Evolutionary conservation across 768 basidiomycete genomes (phyloP), one percentile per base, ranked within the genome.

Genomic region (Boletus barrowsii): DNA sequence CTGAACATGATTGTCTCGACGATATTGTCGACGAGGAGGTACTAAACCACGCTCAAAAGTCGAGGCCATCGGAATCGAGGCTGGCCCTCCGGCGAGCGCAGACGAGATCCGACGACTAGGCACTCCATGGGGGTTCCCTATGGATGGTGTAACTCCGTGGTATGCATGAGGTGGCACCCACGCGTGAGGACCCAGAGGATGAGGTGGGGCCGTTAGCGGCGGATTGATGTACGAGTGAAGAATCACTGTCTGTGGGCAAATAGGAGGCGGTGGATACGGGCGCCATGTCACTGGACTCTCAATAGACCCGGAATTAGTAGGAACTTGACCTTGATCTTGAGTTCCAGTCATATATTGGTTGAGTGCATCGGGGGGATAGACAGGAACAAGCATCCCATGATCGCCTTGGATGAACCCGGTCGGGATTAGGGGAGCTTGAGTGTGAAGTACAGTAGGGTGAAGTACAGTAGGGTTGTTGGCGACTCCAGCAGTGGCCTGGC

Each of bases 331-430:
- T n/a, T 59, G 64, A 26, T 66, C 57, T 54, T 74, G 75, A 53
- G 68, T 71, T 46, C 74, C 72, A 22, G 83, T 66, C 81, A 88
- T 83, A 60, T 88, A 88, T 49, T 82, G 81, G 57, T 86, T 80
- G 26, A 88, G 76, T 2, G 83, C 86, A 43, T 89, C 87, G 4
- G 83, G 83, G 24, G 79, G 80, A 64, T 90, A 89, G 32, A 88
- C 78, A 22, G 88, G 79, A 40, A 88, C 80, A 29, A 89, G 74
- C n/a, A 81, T 81, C 5, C 88, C 86, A 47, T 86, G 83, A 51
- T 87, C 84, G 51, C 83, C 83, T 56, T 88, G 86, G 49, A 87
- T 80, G 62, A 88, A 90, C 2, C 86, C 84, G 0, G 83, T 80
- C 2, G 87, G 83, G 42, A 79, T 72, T 11, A 87, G 70, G 17